phyloP scores from a whole-genome alignment of 306 rosid species.

The Lotus japonicus region DNA sequence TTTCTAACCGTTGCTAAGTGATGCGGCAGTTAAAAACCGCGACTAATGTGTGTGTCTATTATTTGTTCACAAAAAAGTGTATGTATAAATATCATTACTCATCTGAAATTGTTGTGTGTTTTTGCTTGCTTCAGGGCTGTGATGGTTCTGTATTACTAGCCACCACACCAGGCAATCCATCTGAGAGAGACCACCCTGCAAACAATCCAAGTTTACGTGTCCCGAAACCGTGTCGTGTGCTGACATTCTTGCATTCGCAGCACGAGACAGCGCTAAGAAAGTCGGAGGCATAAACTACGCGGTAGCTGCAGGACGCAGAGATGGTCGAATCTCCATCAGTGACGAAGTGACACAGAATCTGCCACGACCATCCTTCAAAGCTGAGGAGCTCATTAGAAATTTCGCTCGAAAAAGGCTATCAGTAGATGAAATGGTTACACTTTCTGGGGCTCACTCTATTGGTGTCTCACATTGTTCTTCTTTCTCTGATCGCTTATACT shows the following conservation, averaged over 20 bases:
- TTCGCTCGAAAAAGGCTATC: slow-evolving; percentile 27
- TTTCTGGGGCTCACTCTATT: slow-evolving; percentile 38
- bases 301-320: slow-evolving; percentile 33
- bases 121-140: slow-evolving; percentile 26
- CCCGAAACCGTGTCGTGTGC: slow-evolving; percentile 35
- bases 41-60: too few species aligned
- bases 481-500: slow-evolving; percentile 29
- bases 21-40: too few species aligned
- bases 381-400: neutral
- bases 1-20: too few species aligned
- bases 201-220: slow-evolving; percentile 39
- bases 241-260: slow-evolving; percentile 39
- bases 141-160: slow-evolving; percentile 32
- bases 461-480: slow-evolving; percentile 37
- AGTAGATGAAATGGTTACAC: slow-evolving; percentile 40
- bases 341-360: slow-evolving; percentile 21
- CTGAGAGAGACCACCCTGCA: slow-evolving; percentile 38
- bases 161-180: slow-evolving; percentile 19
- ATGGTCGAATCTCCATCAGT: slow-evolving; percentile 22
- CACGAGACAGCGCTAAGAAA: slow-evolving; percentile 30
- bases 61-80: too few species aligned
- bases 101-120: neutral
- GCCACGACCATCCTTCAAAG: slow-evolving; percentile 11
- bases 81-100: too few species aligned
- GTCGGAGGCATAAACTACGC: slow-evolving; percentile 18